Evolutionary conservation across 2,329 filamentous ascomycete genomes (phyloP), one percentile per base, ranked within the genome.

Genomic region (Colletotrichum magnum): DNA sequence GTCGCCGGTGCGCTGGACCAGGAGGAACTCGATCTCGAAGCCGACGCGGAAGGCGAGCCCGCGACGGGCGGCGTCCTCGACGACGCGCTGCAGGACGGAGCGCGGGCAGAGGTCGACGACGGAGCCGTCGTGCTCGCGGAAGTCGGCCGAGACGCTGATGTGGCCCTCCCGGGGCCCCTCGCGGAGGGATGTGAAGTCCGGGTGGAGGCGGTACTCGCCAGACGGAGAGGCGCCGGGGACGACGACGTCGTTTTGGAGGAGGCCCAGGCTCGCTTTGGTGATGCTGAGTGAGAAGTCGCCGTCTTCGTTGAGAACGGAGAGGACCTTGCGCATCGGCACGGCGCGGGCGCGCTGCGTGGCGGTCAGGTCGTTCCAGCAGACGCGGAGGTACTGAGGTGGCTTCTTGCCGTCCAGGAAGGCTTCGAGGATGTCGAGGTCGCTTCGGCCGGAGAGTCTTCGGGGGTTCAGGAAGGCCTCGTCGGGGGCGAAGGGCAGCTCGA

Each of bases 341-440:
- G 94, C 87, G 3, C 93, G 88, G 72, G 89, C 86, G 16, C 92
- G 87, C 0, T 90, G 78, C 2, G 87, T 92, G 2, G 89, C 89
- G n/a, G 93, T 94, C 78, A 93, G 92, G 78, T 97, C 94, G 26
- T 92, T 83, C 89, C 92, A 97, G 78, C 92, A 91, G 13, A 95
- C 82, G 70, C 93, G 90, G 18, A 97, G 79, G 74, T 91, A 95
- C 69, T 90, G 89, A 5, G 90, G 81, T 0, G 81, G 77, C 0
- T 85, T 79, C 63, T 90, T 84, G 18, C 80, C 77, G 18, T 79
- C 77, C 10, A 89, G 77, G 74, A 92, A 81, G 7, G 64, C 72
- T 5, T 76, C 73, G 61, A 83, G 81, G 1, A 80, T 62, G 26
- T 82, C 76, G 21, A 77, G 72, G 64, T 83, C 77, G 57, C 79